A percentile compares a stretch with the other conserved stretches of the same genome.
These are phyloP conservation scores for Fusarium poae DNA, from an alignment of 2,329 filamentous ascomycete genomes.

Conservation along the genomic window DNA sequence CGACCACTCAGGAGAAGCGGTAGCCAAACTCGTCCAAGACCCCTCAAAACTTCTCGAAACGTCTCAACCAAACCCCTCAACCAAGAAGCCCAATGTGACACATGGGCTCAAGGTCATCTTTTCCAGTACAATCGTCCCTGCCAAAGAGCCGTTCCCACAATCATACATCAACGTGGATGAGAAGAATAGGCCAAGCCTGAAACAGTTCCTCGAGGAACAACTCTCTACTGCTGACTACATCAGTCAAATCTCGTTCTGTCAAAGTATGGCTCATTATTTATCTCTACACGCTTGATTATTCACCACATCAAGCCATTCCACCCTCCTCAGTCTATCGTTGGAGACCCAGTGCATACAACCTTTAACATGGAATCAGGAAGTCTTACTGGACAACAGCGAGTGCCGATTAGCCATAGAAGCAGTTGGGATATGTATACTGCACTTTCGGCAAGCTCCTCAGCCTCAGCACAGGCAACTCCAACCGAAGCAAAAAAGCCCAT, in stretches of 20 bases:
- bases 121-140: background rate
- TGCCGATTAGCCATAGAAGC: background rate
- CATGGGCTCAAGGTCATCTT: background rate
- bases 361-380: background rate
- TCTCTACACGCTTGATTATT: constrained; percentile 1
- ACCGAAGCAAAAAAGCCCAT: background rate
- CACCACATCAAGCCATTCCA: constrained; percentile 1
- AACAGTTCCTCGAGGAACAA: background rate
- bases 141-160: background rate
- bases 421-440: constrained; percentile 19
- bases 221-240: background rate
- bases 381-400: too few relatives aligned
- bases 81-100: background rate
- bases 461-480: background rate
- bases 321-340: too few relatives aligned
- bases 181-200: constrained; percentile 1
- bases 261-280: background rate
- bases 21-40: constrained; percentile 2
- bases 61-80: background rate
- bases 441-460: background rate
- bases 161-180: constrained; percentile 4
- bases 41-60: constrained; percentile 13
- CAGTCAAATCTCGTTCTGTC: background rate
- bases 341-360: background rate
- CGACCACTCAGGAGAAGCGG: constrained; percentile 8